A percentile compares a stretch with the other conserved stretches of the same genome.
Conservation (phyloP, 139 green algal species). For the Tetratostichococcus sp. region DNA sequence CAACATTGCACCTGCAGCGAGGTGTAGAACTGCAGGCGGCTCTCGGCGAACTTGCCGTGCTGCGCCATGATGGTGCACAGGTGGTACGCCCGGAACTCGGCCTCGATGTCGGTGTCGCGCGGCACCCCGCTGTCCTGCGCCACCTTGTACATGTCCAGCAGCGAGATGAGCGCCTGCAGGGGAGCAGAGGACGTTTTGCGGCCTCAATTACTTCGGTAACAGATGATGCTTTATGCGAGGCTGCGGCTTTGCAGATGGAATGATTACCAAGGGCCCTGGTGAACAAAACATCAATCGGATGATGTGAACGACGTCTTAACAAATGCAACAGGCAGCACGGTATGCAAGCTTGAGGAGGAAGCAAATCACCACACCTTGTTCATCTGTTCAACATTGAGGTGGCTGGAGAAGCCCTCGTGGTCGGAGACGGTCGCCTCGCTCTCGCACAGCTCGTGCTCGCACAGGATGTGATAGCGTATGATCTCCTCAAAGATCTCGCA, state of each 20-base stretch:
- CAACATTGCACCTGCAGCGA: background rate
- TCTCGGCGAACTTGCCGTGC: slow-evolving; percentile 41
- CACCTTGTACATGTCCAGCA: slow-evolving; percentile 68
- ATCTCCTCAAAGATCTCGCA: slow-evolving; percentile 53
- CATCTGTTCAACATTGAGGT: slow-evolving; percentile 82
- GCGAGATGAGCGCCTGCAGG: slow-evolving; percentile 46
- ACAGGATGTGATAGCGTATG: slow-evolving; percentile 72
- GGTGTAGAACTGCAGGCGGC: background rate
- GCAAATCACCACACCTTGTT: slow-evolving; percentile 50
- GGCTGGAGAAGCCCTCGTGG: slow-evolving; percentile 67
- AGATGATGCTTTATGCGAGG: too few relatives aligned
- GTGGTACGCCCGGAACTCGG: slow-evolving; percentile 75
- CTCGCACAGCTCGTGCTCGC: slow-evolving; percentile 69
- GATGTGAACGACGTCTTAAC: too few relatives aligned
- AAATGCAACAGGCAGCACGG: too few relatives aligned
- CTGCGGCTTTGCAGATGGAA: too few relatives aligned
- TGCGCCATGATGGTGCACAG: slow-evolving; percentile 53
- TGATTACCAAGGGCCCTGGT: too few relatives aligned
- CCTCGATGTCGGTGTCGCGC: slow-evolving; percentile 25
- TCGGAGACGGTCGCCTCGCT: slow-evolving; percentile 9
- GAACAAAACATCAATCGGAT: too few relatives aligned
- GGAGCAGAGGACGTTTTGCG: too few relatives aligned
- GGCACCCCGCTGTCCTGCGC: slow-evolving; percentile 19
- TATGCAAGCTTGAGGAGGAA: background rate
- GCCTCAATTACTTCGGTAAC: too few relatives aligned